phyloP scores from a whole-genome alignment of 2,329 filamentous ascomycete genomes.

The Acarospora socialis region DNA sequence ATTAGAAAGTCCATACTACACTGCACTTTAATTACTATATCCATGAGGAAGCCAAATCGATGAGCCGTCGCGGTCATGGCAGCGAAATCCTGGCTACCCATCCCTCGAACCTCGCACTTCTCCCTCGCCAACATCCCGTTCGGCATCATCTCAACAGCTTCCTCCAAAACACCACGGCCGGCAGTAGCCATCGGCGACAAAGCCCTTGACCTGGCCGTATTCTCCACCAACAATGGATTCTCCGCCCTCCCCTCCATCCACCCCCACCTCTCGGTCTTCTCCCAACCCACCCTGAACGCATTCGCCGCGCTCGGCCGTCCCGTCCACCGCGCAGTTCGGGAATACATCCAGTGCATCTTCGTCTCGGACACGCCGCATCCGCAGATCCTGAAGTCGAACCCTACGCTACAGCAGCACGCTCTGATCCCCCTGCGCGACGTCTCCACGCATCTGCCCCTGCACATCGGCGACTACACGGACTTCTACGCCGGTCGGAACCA shows the following conservation, averaged over 20 bases:
- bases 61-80: no score
- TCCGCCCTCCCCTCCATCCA: slow-evolving; percentile 41
- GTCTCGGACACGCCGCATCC: slow-evolving; percentile 44
- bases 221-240: slow-evolving; percentile 47
- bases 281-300: slow-evolving; percentile 50
- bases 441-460: slow-evolving; percentile 57
- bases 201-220: slow-evolving; percentile 53
- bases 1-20: no score
- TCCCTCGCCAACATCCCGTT: slow-evolving; percentile 72
- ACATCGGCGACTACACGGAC: slow-evolving; percentile 71
- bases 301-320: slow-evolving; percentile 60
- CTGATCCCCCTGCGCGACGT: slow-evolving; percentile 46
- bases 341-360: slow-evolving; percentile 55
- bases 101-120: slow-evolving; percentile 50
- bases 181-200: slow-evolving; percentile 61
- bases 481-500: slow-evolving; percentile 74
- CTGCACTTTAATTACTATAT: no score
- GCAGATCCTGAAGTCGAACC: slow-evolving; percentile 49
- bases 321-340: slow-evolving; percentile 53
- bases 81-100: slow-evolving; percentile 41
- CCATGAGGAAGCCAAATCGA: no score
- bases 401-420: slow-evolving; percentile 39
- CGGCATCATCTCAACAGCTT: slow-evolving; percentile 57
- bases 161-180: slow-evolving; percentile 42
- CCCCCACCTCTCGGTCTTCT: slow-evolving; percentile 47